These are phyloP conservation scores for Penicillium bovifimosum DNA, from an alignment of 495 filamentous ascomycete genomes.

Conservation along the genomic window DNA sequence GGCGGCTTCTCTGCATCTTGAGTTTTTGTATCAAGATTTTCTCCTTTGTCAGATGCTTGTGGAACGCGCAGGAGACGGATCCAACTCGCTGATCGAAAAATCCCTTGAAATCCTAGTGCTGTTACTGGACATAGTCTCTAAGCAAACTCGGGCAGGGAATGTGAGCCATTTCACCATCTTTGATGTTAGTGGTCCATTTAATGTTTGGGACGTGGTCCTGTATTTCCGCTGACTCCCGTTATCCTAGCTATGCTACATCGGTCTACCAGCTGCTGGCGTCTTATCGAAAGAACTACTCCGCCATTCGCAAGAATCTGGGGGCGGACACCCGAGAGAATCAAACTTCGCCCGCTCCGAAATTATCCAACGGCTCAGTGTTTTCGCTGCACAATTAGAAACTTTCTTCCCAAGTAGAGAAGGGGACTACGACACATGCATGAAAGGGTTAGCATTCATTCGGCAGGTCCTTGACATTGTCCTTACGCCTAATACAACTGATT, in stretches of 20 bases:
- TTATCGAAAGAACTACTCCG: constrained; percentile 51
- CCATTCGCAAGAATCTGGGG: background rate
- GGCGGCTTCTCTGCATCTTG: no score
- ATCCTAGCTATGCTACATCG: constrained; percentile 25
- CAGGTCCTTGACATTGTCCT: constrained; percentile 26
- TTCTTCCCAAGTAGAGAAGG: constrained; percentile 17
- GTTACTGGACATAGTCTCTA: no score
- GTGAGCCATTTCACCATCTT: constrained; percentile 6
- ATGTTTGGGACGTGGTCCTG: no score
- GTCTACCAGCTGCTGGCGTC: constrained; percentile 50
- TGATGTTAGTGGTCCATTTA: background rate
- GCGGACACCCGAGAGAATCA: no score
- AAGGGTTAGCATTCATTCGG: constrained; percentile 20
- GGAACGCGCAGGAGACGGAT: no score
- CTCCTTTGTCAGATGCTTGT: no score
- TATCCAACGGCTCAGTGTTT: constrained; percentile 56
- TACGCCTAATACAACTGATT: no score
- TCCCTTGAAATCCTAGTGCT: no score
- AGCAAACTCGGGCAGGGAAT: no score
- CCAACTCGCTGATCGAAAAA: no score
- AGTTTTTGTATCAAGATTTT: no score
- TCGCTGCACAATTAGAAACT: constrained; percentile 28
- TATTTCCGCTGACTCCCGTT: no score
- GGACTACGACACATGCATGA: constrained; percentile 16
- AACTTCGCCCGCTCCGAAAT: constrained; percentile 51